Percentiles rank a stretch among this genome's conserved stretches.
Evolutionary conservation across 1,284 basidiomycete genomes (phyloP).

Genomic region (Cutaneotrichosporon dermatis): DNA sequence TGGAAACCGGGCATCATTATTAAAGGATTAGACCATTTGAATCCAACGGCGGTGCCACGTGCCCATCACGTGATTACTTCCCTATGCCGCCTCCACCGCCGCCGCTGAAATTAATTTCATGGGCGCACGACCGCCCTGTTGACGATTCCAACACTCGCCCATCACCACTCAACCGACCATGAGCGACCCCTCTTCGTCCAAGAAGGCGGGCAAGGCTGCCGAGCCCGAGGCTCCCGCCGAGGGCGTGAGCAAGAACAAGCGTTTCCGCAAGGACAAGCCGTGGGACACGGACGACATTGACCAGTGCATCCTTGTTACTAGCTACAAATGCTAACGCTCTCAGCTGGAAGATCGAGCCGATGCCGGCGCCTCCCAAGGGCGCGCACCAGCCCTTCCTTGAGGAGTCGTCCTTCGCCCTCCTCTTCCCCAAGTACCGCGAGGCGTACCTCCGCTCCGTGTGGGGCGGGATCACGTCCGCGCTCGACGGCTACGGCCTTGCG

Average conservation of each 20-base stretch:
- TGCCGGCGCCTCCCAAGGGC: constrained; percentile 61
- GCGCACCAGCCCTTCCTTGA: constrained; percentile 66
- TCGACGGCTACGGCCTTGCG: constrained; percentile 77
- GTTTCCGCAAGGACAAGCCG: constrained; percentile 85
- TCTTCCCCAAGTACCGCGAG: constrained; percentile 98
- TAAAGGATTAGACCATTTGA: too few species aligned
- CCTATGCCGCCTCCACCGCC: too few species aligned
- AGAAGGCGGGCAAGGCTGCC: constrained; percentile 16
- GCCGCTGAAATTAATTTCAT: too few species aligned
- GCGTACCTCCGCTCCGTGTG: constrained; percentile 92
- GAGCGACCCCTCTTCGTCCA: constrained; percentile 6
- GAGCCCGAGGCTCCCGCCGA: constrained; percentile 21
- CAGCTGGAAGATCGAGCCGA: constrained; percentile 85
- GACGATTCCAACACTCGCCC: too few species aligned
- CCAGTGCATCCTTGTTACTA: constrained; percentile 57
- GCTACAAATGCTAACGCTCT: constrained; percentile 40
- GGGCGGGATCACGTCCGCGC: constrained; percentile 81
- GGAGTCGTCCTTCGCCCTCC: constrained; percentile 94
- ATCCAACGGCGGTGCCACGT: too few species aligned
- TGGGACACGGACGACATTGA: constrained; percentile 99
- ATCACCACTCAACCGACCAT: background rate
- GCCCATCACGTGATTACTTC: too few species aligned
- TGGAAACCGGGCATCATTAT: too few species aligned
- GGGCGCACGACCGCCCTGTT: too few species aligned
- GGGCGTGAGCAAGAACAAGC: constrained; percentile 69